A percentile compares a stretch with the other conserved stretches of the same genome.
Evolutionary conservation across 306 rosid species (phyloP).

Genomic region (Adenanthera pavonina): DNA sequence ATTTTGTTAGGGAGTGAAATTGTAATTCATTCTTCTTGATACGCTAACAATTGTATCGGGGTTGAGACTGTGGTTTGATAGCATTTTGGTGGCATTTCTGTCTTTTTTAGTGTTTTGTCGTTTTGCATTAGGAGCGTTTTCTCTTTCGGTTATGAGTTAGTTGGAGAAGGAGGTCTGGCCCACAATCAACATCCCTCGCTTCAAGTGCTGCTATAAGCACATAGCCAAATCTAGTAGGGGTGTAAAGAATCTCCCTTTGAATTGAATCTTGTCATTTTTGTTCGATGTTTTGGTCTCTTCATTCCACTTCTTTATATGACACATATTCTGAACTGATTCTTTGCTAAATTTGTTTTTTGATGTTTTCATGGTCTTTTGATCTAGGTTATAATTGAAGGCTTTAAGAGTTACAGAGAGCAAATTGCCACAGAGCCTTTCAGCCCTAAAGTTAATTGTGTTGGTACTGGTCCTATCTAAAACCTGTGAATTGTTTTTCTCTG

Average conservation of each 20-base stretch:
- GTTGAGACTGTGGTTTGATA: neutral
- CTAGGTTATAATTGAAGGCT: constrained; percentile 90
- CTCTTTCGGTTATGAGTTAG: neutral
- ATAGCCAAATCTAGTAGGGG: neutral
- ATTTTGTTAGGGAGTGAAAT: neutral
- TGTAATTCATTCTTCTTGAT: neutral
- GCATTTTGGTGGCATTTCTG: neutral
- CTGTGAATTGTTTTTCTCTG: constrained; percentile 33
- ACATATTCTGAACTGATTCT: constrained; percentile 10
- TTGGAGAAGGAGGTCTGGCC: neutral
- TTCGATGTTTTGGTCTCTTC: neutral
- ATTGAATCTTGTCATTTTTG: neutral
- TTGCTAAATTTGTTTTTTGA: constrained; percentile 16
- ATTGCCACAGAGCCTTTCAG: constrained; percentile 95
- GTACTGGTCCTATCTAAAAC: constrained; percentile 54
- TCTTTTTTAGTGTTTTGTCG: neutral
- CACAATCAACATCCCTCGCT: neutral
- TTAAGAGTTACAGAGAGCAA: constrained; percentile 95
- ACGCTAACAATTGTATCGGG: neutral
- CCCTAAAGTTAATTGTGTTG: constrained; percentile 96
- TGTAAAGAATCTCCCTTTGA: neutral
- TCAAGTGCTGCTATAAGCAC: neutral
- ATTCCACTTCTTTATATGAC: neutral
- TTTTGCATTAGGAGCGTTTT: neutral
- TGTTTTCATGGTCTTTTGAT: constrained; percentile 22